Percentiles rank a stretch among this genome's conserved stretches.
Evolutionary conservation across 768 basidiomycete genomes (phyloP).

Genomic region (Macrolepiota fuliginosa): DNA sequence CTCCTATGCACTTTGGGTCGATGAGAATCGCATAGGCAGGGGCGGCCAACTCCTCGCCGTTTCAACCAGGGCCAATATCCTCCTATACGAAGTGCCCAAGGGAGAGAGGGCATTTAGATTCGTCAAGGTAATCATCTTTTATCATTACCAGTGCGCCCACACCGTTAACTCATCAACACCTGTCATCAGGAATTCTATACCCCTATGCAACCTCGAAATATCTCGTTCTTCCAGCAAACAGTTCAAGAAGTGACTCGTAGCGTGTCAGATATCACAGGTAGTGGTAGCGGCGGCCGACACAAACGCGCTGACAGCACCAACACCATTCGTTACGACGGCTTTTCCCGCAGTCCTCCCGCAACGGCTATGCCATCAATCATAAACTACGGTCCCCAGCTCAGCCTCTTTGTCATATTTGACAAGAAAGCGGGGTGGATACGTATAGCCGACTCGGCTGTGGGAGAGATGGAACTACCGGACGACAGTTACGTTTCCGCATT

Average conservation of each 20-base stretch:
- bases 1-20: conserved; percentile 68
- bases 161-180: background rate
- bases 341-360: conserved; percentile 20
- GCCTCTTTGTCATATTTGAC: conserved; percentile 82
- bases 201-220: conserved; percentile 61
- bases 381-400: conserved; percentile 68
- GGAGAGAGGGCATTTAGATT: conserved; percentile 83
- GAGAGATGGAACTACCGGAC: conserved; percentile 68
- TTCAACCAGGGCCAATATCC: conserved; percentile 68
- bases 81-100: conserved; percentile 79
- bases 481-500: conserved; percentile 28
- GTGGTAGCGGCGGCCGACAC: conserved; percentile 33
- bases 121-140: conserved; percentile 54
- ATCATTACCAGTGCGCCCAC: background rate
- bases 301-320: conserved; percentile 40
- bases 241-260: conserved; percentile 51
- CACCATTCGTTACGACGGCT: conserved; percentile 30
- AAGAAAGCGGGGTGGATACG: conserved; percentile 88
- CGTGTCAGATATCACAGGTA: conserved; percentile 37
- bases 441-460: conserved; percentile 74
- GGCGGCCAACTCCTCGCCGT: conserved; percentile 66
- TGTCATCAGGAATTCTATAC: conserved; percentile 75
- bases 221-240: conserved; percentile 70
- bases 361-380: conserved; percentile 23
- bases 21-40: conserved; percentile 45